Conservation (phyloP, 1,139 yeast species). For the Citeromyces hawaiiensis region DNA sequence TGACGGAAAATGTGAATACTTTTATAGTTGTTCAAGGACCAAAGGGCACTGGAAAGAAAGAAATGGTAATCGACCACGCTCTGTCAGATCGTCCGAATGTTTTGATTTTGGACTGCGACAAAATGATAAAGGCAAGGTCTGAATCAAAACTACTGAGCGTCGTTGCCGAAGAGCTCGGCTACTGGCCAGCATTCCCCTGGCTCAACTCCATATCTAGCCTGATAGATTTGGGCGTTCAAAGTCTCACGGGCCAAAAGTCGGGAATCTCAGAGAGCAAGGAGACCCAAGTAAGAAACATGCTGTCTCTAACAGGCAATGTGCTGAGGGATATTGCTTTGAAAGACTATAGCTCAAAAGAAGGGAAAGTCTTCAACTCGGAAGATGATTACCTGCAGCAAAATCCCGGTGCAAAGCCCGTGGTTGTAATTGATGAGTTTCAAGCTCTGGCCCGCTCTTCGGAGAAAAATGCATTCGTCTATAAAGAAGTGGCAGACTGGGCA, state of each 20-base stretch:
- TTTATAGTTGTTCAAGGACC: constrained; percentile 89
- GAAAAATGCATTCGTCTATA: constrained; percentile 55
- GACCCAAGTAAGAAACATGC: constrained; percentile 70
- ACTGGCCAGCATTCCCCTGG: constrained; percentile 93
- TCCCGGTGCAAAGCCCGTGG: constrained; percentile 79
- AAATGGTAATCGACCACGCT: constrained; percentile 61
- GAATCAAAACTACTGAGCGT: constrained; percentile 56
- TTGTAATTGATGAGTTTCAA: constrained; percentile 66
- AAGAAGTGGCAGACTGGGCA: constrained; percentile 82
- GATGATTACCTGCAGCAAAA: constrained; percentile 77
- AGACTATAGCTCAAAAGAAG: constrained; percentile 16
- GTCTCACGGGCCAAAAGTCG: constrained; percentile 87
- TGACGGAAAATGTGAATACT: constrained; percentile 73
- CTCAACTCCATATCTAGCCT: constrained; percentile 67
- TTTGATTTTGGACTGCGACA: constrained; percentile 68
- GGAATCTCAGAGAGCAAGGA: constrained; percentile 84
- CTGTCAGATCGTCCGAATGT: constrained; percentile 43
- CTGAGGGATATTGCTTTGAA: constrained; percentile 56
- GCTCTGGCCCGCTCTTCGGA: constrained; percentile 39
- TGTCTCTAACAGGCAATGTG: constrained; percentile 61
- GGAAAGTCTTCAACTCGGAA: constrained; percentile 24
- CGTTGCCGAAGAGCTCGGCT: constrained; percentile 72
- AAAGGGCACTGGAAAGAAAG: constrained; percentile 84
- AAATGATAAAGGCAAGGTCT: constrained; percentile 55
- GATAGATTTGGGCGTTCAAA: constrained; percentile 77